Percentiles rank a stretch among this genome's conserved stretches.
Evolutionary conservation across 441 rosid genomes (phyloP).

Genomic region (Erodium moschatum): DNA sequence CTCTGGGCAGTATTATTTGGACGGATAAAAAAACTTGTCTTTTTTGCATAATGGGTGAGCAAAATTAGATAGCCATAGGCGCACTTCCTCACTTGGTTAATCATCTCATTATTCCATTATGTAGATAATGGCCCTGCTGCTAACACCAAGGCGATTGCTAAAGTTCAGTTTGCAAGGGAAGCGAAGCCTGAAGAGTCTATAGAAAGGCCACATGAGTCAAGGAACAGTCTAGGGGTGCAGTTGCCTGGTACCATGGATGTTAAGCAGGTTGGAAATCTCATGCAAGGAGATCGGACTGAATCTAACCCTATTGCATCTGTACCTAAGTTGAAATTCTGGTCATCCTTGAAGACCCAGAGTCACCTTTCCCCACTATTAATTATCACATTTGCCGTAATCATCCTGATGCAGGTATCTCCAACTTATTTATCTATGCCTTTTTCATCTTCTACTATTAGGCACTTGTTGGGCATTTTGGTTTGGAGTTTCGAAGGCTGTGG

Average conservation of each 20-base stretch:
- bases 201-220: constrained; percentile 29
- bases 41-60: not conserved
- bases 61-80: not conserved
- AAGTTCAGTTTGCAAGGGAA: constrained; percentile 20
- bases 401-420: constrained; percentile 73
- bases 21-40: not conserved
- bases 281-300: not conserved
- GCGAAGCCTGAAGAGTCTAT: constrained; percentile 21
- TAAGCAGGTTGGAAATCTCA: constrained; percentile 17
- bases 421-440: not conserved
- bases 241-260: constrained; percentile 25
- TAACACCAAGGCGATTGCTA: constrained; percentile 27
- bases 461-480: not conserved
- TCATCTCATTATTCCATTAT: constrained; percentile 17
- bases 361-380: constrained; percentile 45
- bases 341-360: constrained; percentile 45
- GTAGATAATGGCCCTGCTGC: constrained; percentile 25
- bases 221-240: constrained; percentile 21
- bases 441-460: not conserved
- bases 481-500: not conserved
- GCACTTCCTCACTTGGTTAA: not conserved
- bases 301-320: constrained; percentile 22
- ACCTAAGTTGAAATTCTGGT: constrained; percentile 29
- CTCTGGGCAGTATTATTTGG: constrained; percentile 1
- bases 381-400: constrained; percentile 60